Evolutionary conservation across 225 moss, liverwort and hornwort genomes (phyloP).

Genomic region (Pseudoscleropodium purum): DNA sequence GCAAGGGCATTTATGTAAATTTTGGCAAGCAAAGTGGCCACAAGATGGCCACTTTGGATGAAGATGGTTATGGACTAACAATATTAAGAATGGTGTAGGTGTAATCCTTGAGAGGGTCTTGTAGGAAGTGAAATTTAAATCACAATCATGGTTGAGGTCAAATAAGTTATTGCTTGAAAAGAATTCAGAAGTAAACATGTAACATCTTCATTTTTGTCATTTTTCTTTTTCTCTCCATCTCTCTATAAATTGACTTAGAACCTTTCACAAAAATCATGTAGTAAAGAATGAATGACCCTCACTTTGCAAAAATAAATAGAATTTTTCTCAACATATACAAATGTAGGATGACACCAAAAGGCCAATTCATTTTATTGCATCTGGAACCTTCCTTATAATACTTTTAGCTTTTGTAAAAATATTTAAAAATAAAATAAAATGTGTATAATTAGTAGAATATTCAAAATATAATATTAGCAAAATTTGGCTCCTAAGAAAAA

Average conservation of each 20-base stretch:
- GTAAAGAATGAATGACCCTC: neutral
- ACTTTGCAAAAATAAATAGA: neutral
- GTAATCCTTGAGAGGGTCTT: neutral
- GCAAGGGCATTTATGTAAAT: too few species aligned
- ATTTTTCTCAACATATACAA: neutral
- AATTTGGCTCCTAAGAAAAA: neutral
- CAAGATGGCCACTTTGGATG: too few species aligned
- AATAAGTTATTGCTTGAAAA: neutral
- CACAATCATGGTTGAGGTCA: neutral
- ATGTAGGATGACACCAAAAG: neutral
- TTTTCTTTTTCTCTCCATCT: neutral
- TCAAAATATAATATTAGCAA: neutral
- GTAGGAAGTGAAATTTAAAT: neutral
- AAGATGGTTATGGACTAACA: neutral
- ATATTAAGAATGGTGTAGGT: neutral
- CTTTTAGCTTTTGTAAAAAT: too few species aligned
- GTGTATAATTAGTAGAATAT: too few species aligned
- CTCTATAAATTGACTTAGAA: neutral
- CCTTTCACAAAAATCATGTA: neutral
- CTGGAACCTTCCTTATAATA: neutral
- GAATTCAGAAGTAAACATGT: neutral
- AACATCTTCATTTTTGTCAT: neutral
- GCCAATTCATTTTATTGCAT: neutral
- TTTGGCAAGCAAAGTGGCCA: too few species aligned
- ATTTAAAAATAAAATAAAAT: too few species aligned